Percentiles rank a stretch among this genome's conserved stretches.
Evolutionary conservation across 768 basidiomycete species (phyloP).

Genomic region (Lentinula boryana): DNA sequence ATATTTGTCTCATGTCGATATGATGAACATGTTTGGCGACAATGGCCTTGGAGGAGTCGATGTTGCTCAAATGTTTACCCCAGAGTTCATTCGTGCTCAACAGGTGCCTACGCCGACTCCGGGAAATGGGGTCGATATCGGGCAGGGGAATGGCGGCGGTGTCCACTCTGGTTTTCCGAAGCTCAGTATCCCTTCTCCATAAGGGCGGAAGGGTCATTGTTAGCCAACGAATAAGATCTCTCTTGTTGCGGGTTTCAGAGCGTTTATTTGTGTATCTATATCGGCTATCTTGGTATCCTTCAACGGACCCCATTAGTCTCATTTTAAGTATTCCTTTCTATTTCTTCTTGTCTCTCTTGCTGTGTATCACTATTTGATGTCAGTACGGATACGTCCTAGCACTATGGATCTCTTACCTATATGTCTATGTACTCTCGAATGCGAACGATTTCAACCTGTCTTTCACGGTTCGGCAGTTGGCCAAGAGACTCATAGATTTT

Average conservation of each 20-base stretch:
- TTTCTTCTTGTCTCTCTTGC: not conserved
- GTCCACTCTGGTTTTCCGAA: constrained; percentile 24
- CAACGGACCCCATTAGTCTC: not conserved
- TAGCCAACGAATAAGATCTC: not conserved
- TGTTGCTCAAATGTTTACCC: constrained; percentile 23
- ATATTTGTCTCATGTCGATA: constrained; percentile 54
- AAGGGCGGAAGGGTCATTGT: not conserved
- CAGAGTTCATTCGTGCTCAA: not conserved
- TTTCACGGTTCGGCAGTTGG: too few relatives aligned
- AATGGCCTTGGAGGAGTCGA: constrained; percentile 26
- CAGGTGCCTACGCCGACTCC: not conserved
- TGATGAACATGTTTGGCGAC: constrained; percentile 58
- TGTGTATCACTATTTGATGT: not conserved
- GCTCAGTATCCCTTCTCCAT: constrained; percentile 29
- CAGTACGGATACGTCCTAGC: not conserved
- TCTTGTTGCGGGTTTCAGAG: not conserved
- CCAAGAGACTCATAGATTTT: too few relatives aligned
- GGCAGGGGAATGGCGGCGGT: constrained; percentile 11
- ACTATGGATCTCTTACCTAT: not conserved
- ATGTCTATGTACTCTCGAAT: not conserved
- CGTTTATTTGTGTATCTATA: not conserved
- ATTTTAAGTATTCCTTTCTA: not conserved
- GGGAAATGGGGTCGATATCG: constrained; percentile 1
- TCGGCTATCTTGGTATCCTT: not conserved
- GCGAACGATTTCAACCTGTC: not conserved